Evolutionary conservation across 208 protist genomes (phyloP), one percentile per base, ranked within the genome.

Genomic region (Trypanosoma rangeli): DNA sequence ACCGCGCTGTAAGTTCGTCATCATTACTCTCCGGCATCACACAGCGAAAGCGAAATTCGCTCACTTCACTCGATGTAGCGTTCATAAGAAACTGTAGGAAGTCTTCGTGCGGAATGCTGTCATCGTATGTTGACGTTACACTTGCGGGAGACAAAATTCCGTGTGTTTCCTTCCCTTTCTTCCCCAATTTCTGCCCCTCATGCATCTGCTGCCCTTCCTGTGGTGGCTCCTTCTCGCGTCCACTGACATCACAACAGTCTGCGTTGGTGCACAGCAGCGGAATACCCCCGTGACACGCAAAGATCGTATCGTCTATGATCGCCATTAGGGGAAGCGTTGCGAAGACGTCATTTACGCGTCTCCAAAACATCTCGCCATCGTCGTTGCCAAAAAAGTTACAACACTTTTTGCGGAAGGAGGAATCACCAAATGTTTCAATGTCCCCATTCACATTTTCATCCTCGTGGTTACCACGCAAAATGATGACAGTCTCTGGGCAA

Each of bases 401-500:
- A 69, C 90, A 97, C 67, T 95, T 68, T 13, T 35, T 76, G 52
- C 33, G 79, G 67, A 84, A 94, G 42, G 78, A 85, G 8, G 31
- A 56, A 15, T 85, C 82, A 16, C 84, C 77, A 64, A 90, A 94
- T 12, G 63, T 18, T 12, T 63, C 61, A 12, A 80, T 58, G 70
- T 86, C 75, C 39, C 89, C 87, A 70, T 96, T 96, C 20, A 97
- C 84, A 0, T 67, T 59, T 12, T 73, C 72, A 42, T 93, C 82
- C 68, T 98, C 94, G 62, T 97, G 89, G 54, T 92, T 93, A 28
- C 95, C 95, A 28, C 95, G 84, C 29, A 98, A 74, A 24, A 98
- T 82, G 50, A 90, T 79, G 55, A 98, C 78, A 35, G 70, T 79
- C 8, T 65, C 24, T 22, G 92, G 91, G 12, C 76, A 80, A 13